Base-by-base conservation (phyloP, 352 stramenopile genomes). In the Phytophthora syringae region DNA sequence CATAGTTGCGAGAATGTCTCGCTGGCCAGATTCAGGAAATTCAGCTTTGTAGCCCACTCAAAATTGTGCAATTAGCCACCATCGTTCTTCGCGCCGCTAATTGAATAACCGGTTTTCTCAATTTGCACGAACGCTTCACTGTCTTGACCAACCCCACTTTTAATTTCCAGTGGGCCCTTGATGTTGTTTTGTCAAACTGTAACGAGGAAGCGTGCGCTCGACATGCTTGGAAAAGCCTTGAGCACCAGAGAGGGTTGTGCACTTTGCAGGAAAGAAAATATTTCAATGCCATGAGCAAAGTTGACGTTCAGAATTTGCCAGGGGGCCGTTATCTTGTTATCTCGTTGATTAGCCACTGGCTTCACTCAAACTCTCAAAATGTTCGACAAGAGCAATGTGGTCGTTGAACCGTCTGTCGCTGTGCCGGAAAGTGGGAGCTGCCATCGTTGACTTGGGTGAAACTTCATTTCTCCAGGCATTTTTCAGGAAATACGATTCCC, bases 301-400 rank as follows among this genome's bases (percentile, higher is more conserved):
- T 48, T 57, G 2, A 25, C 21, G 60, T 63, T 34, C 24, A 54
- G n/a, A 30, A 64, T 16, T 22, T 57, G 21, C 60, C 60, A 69
- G 2, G 36, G 45, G 32, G 63, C 63, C 20, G 52, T 52, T 5
- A 58, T 69, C 21, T 63, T 4, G 39, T 25, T 34, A 58, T 37
- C 25, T 69, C 36, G 37, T 48, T 48, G n/a, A 69, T 56, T 27
- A 69, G 37, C 60, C 44, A 69, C 40, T 63, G 45, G 20, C 52
- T n/a, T n/a, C n/a, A n/a, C n/a, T n/a, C n/a, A n/a, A n/a, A n/a
- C n/a, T n/a, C n/a, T n/a, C n/a, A n/a, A n/a, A n/a, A n/a, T n/a
- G n/a, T n/a, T n/a, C 16, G 40, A 60, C n/a, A 27, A 50, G 18
- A 20, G n/a, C 32, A 43, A 22, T n/a, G 22, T 16, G 13, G 34